These are phyloP conservation scores for Eimeria necatrix DNA, from an alignment of 169 alveolate genomes.

Conservation along the genomic window DNA sequence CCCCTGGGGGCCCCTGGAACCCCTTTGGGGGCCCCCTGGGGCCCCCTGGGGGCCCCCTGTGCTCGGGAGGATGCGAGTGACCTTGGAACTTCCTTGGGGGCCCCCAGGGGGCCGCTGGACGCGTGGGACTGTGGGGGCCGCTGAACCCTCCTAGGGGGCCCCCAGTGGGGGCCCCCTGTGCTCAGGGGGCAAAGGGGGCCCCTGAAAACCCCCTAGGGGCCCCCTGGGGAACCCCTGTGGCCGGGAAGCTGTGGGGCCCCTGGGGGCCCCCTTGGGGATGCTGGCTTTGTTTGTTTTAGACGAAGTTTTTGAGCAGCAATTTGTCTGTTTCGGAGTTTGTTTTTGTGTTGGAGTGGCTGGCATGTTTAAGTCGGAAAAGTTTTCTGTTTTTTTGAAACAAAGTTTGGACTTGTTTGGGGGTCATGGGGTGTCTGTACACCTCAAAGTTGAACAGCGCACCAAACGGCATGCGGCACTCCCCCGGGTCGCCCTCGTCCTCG, in stretches of 20 bases:
- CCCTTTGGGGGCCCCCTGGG: no score
- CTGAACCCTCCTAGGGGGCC: no score
- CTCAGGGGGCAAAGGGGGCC: background rate
- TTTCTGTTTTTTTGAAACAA: background rate
- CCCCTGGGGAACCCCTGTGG: background rate
- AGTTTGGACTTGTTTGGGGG: background rate
- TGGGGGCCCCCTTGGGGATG: no score
- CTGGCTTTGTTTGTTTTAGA: no score
- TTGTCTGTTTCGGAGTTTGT: background rate
- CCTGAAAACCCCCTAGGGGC: background rate
- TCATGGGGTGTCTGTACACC: slow-evolving; percentile 67
- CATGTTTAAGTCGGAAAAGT: background rate
- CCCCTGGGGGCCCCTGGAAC: no score
- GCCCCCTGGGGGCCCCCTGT: no score
- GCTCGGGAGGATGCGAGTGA: no score
- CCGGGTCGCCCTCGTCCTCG: slow-evolving; percentile 35
- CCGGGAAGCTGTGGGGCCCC: no score
- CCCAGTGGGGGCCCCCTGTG: slow-evolving; percentile 3
- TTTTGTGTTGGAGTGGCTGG: background rate
- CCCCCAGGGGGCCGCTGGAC: no score
- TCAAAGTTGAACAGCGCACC: slow-evolving; percentile 20
- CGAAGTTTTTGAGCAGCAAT: no score
- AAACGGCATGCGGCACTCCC: slow-evolving; percentile 39
- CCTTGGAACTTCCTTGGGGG: no score
- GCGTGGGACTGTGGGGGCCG: no score